phyloP scores from a whole-genome alignment of 352 stramenopile genomes.

The Phytophthora brassicae region DNA sequence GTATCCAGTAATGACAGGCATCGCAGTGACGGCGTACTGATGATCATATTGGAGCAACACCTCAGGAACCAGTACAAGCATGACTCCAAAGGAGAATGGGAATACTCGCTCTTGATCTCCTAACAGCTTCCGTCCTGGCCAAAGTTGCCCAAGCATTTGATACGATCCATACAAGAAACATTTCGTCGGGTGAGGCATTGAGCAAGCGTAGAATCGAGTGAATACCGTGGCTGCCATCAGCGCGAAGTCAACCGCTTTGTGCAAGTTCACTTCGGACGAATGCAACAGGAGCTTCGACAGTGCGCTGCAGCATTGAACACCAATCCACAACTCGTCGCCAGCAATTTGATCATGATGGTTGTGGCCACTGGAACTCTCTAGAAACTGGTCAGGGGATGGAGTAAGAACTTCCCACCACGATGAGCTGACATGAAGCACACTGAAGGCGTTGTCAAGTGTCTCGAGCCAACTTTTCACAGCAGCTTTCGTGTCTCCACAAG shows the following conservation, averaged over 20 bases:
- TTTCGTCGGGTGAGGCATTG: slow-evolving; percentile 59
- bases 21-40: slow-evolving; percentile 41
- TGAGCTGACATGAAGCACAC: slow-evolving; percentile 42
- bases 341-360: slow-evolving; percentile 35
- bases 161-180: slow-evolving; percentile 67
- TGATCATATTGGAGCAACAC: slow-evolving; percentile 56
- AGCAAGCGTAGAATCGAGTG: slow-evolving; percentile 56
- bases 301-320: slow-evolving; percentile 49
- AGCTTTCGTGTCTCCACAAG: slow-evolving; percentile 33
- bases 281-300: slow-evolving; percentile 64
- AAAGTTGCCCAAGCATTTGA: slow-evolving; percentile 50
- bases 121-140: slow-evolving; percentile 56
- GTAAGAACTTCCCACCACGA: slow-evolving; percentile 55
- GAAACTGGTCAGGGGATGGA: slow-evolving; percentile 21
- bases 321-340: slow-evolving; percentile 59
- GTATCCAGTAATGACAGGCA: slow-evolving; percentile 63
- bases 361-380: slow-evolving; percentile 15
- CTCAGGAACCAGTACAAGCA: slow-evolving; percentile 49
- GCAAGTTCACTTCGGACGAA: slow-evolving; percentile 31
- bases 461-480: slow-evolving; percentile 76
- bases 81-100: slow-evolving; percentile 35
- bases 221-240: slow-evolving; percentile 67
- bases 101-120: slow-evolving; percentile 44
- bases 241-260: slow-evolving; percentile 56
- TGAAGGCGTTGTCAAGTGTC: slow-evolving; percentile 74